Evolutionary conservation across 106 monocot species (phyloP), one percentile per base, ranked within the genome.

Genomic region (Apostasia ramifera): DNA sequence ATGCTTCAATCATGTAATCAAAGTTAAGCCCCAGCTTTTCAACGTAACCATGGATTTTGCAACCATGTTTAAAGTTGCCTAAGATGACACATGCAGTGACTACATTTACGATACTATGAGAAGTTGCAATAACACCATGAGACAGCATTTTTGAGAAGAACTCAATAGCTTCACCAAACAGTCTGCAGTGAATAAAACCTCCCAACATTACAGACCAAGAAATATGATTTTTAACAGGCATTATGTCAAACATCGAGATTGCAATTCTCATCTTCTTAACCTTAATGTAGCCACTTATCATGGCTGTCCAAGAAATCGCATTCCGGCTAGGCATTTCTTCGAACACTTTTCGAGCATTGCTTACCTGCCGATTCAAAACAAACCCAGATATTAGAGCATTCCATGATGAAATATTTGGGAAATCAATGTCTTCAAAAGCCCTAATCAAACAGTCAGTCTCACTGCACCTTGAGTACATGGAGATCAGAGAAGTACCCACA

Each of bases 251-350:
- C 65, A 90, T 40, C 46, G 72, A 70, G 0, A 78, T 58, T 2
- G 85, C 85, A 39, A 1, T 2, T 41, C 57, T 57, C 4, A 83
- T 53, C 51, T 73, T 54, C 53, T 71, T 59, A 52, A 55, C 55
- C 44, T 76, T 61, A 40, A 71, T 8, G 56, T 81, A 79, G 50
- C 90, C 85, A 50, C 48, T 59, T 47, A 90, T 71, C 77, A 90
- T 81, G 2, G 76, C 50, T n/a, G 90, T 85, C 85, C 90, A 90
- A 37, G 85, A 83, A n/a, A 90, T 71, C 3, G 81, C 78, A 76
- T 85, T 90, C 3, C 63, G 72, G 26, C n/a, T 49, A 0, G 75
- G 83, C 85, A 85, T 88, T 7, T 14, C 14, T 51, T 88, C 82
- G 60, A 92, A 85, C 51, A 81, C 59, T n/a, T 54, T n/a, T 5